Evolutionary conservation across 1,284 basidiomycete genomes (phyloP).

Genomic region (Salmacisia buchloeana): DNA sequence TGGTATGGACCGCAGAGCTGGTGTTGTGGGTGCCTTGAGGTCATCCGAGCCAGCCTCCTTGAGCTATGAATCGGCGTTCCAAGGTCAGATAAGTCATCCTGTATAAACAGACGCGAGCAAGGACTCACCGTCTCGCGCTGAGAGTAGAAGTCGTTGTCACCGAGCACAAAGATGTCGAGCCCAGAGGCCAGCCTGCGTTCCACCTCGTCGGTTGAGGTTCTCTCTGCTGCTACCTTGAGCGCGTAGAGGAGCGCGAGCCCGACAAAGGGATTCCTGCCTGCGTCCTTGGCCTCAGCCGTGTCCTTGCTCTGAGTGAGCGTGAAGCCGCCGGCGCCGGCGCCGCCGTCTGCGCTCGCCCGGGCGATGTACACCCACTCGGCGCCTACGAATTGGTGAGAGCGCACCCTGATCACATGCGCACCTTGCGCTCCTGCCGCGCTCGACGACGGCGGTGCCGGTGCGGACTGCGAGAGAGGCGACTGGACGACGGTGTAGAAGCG

Average conservation of each 20-base stretch:
- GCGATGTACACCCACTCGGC: constrained; percentile 74
- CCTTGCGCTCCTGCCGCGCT: background rate
- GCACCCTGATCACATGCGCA: constrained; percentile 59
- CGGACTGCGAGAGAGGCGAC: background rate
- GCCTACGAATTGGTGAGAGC: constrained; percentile 81
- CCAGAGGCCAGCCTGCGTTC: constrained; percentile 45
- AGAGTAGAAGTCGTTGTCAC: constrained; percentile 97
- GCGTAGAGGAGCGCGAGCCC: constrained; percentile 76
- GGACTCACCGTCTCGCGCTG: constrained; percentile 71
- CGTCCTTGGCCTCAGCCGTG: constrained; percentile 25
- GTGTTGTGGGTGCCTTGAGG: constrained; percentile 27
- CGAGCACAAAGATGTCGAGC: constrained; percentile 74
- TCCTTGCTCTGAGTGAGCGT: constrained; percentile 3
- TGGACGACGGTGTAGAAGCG: constrained; percentile 73
- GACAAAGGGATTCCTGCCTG: constrained; percentile 79
- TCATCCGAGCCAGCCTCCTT: constrained; percentile 10
- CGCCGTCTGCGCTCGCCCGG: background rate
- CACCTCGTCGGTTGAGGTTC: constrained; percentile 29
- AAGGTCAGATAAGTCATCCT: background rate
- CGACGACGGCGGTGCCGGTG: background rate
- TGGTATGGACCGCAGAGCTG: constrained; percentile 58
- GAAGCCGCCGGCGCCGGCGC: background rate
- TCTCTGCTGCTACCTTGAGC: constrained; percentile 59
- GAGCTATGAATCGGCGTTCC: background rate
- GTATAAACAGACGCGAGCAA: background rate